A percentile compares a stretch with the other conserved stretches of the same genome.
phyloP scores from a whole-genome alignment of 2,329 filamentous ascomycete genomes.

The Fusarium sarcochroum region DNA sequence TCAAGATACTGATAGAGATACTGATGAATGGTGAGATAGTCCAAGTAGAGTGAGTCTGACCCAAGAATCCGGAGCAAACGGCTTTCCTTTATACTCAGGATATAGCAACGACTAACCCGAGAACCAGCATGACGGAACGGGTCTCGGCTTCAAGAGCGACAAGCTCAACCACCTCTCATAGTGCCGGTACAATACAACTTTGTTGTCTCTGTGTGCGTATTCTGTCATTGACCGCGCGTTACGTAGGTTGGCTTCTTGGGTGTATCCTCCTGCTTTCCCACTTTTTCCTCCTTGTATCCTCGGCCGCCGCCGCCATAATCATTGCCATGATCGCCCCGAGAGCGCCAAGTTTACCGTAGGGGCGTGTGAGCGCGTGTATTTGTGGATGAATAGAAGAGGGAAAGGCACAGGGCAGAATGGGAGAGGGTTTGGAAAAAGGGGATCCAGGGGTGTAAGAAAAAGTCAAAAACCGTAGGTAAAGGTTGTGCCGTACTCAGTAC shows the following conservation, averaged over 20 bases:
- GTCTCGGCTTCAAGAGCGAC: conserved; percentile 37
- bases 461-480: conserved; percentile 27
- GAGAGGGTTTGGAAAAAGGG: conserved; percentile 21
- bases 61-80: conserved; percentile 47
- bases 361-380: conserved; percentile 19
- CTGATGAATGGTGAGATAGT: conserved; percentile 16
- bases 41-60: conserved; percentile 25
- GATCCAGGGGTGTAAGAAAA: conserved; percentile 28
- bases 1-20: conserved; percentile 7
- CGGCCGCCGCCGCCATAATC: conserved; percentile 27
- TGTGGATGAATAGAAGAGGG: conserved; percentile 24
- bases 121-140: conserved; percentile 40
- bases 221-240: conserved; percentile 39
- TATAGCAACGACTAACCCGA: conserved; percentile 28
- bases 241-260: conserved; percentile 15
- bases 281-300: conserved; percentile 29
- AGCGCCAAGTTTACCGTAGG: conserved; percentile 22
- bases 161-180: conserved; percentile 43
- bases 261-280: conserved; percentile 22
- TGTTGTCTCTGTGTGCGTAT: conserved; percentile 14
- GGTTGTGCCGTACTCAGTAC: conserved; percentile 30
- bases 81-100: conserved; percentile 48
- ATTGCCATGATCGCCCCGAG: conserved; percentile 31
- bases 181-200: conserved; percentile 37
- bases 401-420: conserved; percentile 8